phyloP scores from a whole-genome alignment of 306 rosid species.

The Gastrolobium villosum region DNA sequence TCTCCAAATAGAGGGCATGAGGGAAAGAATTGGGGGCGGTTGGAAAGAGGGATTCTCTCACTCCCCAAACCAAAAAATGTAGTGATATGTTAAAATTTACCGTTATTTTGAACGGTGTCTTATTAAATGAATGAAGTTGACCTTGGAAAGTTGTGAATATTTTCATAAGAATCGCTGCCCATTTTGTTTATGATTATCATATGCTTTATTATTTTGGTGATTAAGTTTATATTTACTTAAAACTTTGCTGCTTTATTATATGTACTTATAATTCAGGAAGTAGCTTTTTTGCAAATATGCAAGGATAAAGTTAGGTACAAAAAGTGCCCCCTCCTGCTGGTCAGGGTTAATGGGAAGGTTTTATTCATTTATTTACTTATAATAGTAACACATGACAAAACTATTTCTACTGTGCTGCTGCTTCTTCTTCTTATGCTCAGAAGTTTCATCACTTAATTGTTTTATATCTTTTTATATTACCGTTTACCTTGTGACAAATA shows the following conservation, averaged over 20 bases:
- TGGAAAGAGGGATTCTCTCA: not conserved
- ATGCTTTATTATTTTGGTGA: not conserved
- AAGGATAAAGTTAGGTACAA: too few relatives aligned
- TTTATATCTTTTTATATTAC: not conserved
- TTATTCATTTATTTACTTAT: not conserved
- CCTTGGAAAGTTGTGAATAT: not conserved
- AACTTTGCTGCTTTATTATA: too few relatives aligned
- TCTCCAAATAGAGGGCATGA: not conserved
- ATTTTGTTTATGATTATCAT: not conserved
- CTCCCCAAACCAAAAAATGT: not conserved
- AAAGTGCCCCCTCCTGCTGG: too few relatives aligned
- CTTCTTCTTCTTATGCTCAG: not conserved
- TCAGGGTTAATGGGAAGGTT: too few relatives aligned
- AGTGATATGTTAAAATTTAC: not conserved
- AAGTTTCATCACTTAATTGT: not conserved
- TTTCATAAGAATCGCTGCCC: not conserved
- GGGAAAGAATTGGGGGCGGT: not conserved
- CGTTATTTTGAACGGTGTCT: not conserved
- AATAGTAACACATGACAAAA: not conserved
- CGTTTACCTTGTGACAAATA: not conserved
- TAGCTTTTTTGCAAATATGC: too few relatives aligned
- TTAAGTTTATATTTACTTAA: conserved; percentile 1
- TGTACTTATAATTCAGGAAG: too few relatives aligned
- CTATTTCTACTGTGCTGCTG: not conserved
- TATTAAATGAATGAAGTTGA: not conserved